Base-by-base conservation (phyloP, 2,329 filamentous ascomycete genomes). In the Cytospora schulzeri region DNA sequence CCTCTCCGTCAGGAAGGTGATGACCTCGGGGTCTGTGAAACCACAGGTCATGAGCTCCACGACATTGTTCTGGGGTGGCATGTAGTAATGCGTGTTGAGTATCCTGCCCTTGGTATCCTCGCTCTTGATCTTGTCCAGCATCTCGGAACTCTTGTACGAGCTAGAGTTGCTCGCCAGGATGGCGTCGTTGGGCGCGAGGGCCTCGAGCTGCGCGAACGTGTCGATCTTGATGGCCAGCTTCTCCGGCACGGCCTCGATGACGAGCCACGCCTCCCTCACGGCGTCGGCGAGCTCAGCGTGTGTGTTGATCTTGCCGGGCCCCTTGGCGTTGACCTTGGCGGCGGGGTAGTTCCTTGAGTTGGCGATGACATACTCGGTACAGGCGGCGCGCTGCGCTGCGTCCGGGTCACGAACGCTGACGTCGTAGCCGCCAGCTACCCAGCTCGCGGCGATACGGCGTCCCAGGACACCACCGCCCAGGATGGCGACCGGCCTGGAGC, bases 211-310 rank as follows among this genome's bases (percentile, higher is more conserved):
- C 2, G 73, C 79, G 64, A 85, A 81, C 0, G 78, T 80, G 15
- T 75, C 73, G 17, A 80, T 78, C 72, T 85, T 86, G 35, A 83
- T 68, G 8, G 76, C 69, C 12, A 83, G 73, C 61, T 76, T 79
- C 69, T 85, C 84, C 0, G 82, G 83, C 0, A 85, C 78, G 17
- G 78, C 81, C 70, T 84, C 83, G 64, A 85, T 77, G n/a, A 84
- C 79, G 7, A 85, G 74, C 83, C 80, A 86, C 3, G 82, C 78
- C 38, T 80, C 72, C 1, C 70, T 59, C 6, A 85, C 77, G 0
- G 82, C 79, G 0, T 69, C 58, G 9, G 73, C 64, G 2, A 84
- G 68, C 31, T 77, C 73, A 7, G 76, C 72, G n/a, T 77, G 74
- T 2, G 74, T 74, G 12, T 70, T 60, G 0, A 73, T 69, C 1